Evolutionary conservation across 78 protist species (phyloP).

Genomic region (Blattamonas nauphoetae): DNA sequence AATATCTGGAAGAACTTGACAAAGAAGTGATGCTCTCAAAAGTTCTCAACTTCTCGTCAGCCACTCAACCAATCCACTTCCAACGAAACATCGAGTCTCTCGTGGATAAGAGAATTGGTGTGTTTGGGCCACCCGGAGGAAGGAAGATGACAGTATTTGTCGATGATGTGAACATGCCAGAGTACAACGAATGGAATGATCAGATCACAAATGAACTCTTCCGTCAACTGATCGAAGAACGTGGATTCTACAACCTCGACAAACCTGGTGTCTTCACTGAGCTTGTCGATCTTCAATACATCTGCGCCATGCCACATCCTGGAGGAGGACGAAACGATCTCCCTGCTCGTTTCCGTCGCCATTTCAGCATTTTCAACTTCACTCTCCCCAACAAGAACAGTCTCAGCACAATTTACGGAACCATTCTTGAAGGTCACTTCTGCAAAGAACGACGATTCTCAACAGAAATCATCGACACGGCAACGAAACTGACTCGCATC

Average conservation of each 20-base stretch:
- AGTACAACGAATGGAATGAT: slow-evolving; percentile 69
- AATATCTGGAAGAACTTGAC: slow-evolving; percentile 22
- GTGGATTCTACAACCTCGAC: slow-evolving; percentile 54
- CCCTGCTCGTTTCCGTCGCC: slow-evolving; percentile 72
- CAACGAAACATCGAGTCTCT: slow-evolving; percentile 49
- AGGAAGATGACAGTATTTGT: slow-evolving; percentile 42
- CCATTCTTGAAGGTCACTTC: slow-evolving; percentile 39
- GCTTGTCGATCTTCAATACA: slow-evolving; percentile 39
- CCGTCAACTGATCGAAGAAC: slow-evolving; percentile 58
- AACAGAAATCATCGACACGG: background rate
- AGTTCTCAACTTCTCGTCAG: slow-evolving; percentile 53
- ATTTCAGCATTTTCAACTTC: slow-evolving; percentile 53
- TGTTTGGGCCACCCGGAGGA: slow-evolving; percentile 64
- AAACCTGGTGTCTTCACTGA: slow-evolving; percentile 59
- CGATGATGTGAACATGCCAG: slow-evolving; percentile 78
- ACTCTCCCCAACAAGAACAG: slow-evolving; percentile 53
- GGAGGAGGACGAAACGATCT: slow-evolving; percentile 79
- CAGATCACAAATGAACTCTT: slow-evolving; percentile 67
- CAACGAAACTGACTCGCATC: slow-evolving; percentile 30
- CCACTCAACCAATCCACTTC: slow-evolving; percentile 53
- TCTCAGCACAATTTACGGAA: slow-evolving; percentile 52
- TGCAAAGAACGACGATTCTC: slow-evolving; percentile 1
- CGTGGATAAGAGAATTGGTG: slow-evolving; percentile 65
- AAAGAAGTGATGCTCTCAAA: slow-evolving; percentile 22
- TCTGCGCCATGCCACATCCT: slow-evolving; percentile 69